A percentile compares a stretch with the other conserved stretches of the same genome.
phyloP scores from a whole-genome alignment of 2,329 filamentous ascomycete species.

The Ustilaginoidea virens region DNA sequence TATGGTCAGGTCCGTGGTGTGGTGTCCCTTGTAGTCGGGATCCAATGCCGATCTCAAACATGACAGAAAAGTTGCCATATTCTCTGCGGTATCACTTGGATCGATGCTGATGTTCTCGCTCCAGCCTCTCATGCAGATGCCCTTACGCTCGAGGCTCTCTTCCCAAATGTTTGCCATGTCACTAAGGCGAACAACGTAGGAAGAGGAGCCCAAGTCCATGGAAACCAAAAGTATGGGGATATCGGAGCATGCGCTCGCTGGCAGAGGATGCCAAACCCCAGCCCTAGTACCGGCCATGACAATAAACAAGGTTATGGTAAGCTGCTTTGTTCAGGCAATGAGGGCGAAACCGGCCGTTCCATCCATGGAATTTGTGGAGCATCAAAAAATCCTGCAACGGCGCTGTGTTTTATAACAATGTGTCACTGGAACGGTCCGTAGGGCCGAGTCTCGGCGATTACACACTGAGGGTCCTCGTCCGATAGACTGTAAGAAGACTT shows the following conservation, averaged over 20 bases:
- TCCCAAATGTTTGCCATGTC: conserved; percentile 62
- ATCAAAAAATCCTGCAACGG: no score
- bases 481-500: no score
- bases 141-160: conserved; percentile 45
- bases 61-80: conserved; percentile 51
- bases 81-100: conserved; percentile 50
- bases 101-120: conserved; percentile 56
- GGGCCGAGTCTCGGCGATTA: conserved; percentile 7
- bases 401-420: neutral
- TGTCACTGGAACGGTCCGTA: conserved; percentile 1
- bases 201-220: conserved; percentile 32
- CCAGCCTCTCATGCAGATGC: conserved; percentile 46
- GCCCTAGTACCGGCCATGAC: conserved; percentile 12
- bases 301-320: no score
- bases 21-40: conserved; percentile 26
- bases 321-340: no score
- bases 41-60: conserved; percentile 41
- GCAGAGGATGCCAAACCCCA: conserved; percentile 27
- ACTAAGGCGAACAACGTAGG: conserved; percentile 52
- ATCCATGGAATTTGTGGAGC: no score
- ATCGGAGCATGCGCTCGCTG: conserved; percentile 15
- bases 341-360: no score
- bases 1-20: conserved; percentile 29
- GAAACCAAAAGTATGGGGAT: conserved; percentile 51
- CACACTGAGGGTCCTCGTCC: conserved; percentile 3